Conservation (phyloP, 345 rosid species). For the Rhodomyrtus tomentosa region DNA sequence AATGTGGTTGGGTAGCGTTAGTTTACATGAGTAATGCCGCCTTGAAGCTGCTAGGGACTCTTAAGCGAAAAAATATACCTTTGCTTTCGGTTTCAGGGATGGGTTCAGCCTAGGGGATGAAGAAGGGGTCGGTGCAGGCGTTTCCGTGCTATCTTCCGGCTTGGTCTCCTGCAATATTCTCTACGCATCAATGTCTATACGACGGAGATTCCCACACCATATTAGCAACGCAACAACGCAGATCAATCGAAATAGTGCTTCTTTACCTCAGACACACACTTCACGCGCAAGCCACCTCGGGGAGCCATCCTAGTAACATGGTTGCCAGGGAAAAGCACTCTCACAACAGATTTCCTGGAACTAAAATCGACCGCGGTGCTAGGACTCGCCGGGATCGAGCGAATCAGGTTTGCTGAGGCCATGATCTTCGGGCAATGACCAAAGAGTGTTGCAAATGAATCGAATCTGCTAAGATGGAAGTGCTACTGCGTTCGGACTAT, state of each 20-base stretch:
- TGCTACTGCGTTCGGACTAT: not conserved
- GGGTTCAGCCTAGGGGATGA: not conserved
- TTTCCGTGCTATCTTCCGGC: not conserved
- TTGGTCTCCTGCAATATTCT: not conserved
- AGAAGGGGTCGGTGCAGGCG: not conserved
- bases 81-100: not conserved
- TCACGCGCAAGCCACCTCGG: not conserved
- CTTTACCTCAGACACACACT: not conserved
- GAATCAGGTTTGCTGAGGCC: not conserved
- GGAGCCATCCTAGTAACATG: not conserved
- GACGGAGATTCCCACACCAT: fast-evolving
- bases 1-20: not conserved
- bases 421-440: not conserved
- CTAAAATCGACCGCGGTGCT: not conserved
- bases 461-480: not conserved
- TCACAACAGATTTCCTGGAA: not conserved
- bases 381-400: constrained; percentile 22
- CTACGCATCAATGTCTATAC: not conserved
- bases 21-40: not conserved
- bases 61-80: not conserved
- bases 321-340: constrained; percentile 2
- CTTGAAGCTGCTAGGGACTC: not conserved
- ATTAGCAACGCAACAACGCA: not conserved
- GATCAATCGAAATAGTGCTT: not conserved
- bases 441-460: not conserved